Base-by-base conservation (phyloP, 2,329 filamentous ascomycete species). In the Penicillium fuscoglaucum region DNA sequence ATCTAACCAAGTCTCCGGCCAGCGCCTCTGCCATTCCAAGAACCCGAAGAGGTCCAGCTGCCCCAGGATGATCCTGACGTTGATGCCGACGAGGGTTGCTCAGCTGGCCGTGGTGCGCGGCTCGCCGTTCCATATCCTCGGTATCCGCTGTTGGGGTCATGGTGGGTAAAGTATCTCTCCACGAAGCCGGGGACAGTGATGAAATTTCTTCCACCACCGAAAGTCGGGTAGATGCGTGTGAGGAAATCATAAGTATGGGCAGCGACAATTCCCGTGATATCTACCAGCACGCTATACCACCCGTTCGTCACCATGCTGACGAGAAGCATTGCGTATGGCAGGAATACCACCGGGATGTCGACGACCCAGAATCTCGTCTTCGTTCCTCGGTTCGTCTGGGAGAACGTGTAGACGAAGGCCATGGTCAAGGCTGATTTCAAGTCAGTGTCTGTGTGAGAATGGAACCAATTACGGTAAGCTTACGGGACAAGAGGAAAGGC, bases 231-330 rank as follows among this genome's bases (percentile, higher is more conserved):
- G 43, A 97, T 83, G 49, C 90, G 85, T 2, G 90, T 91, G 50
- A 97, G 75, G 71, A 98, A 99, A 72, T 98, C 90, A 76, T 91
- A 96, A 21, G 95, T 70, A 73, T 99, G 95, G 5, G 93, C 93
- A 13, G 93, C 90, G 44, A 96, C 64, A 12, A 99, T 81, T n/a
- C 95, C 95, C 35, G 85, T 90, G 5, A 86, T 74, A 70, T 96
- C 87, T 4, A 87, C 69, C 56, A 90, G 71, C 12, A 90, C 83
- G 19, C 76, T 77, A 3, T 74, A 65, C 37, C 82, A 81, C 12
- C 88, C 87, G 6, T 77, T 81, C 71, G 90, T 84, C 53, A 98
- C 78, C 24, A 96, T 81, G 12, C 88, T 89, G 68, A 91, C 78
- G 17, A 87, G 74, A 45, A 98, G 83, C 83, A 96, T 90, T 63